A percentile compares a stretch with the other conserved stretches of the same genome.
Conservation (phyloP, 176 grass and related monocot genomes). For the Eragrostis curvula region DNA sequence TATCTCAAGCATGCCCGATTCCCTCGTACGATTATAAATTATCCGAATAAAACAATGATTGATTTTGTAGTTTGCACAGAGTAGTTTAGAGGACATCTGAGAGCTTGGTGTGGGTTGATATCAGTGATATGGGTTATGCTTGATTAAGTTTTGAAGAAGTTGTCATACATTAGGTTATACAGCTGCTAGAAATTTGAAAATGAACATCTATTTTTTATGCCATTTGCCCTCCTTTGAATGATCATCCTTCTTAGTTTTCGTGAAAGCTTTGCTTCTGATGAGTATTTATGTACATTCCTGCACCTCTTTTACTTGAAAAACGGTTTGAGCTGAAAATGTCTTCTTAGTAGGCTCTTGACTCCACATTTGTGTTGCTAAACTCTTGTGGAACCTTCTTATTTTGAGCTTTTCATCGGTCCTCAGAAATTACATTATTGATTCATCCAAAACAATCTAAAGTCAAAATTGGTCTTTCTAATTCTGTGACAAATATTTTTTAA, state of each 20-base stretch:
- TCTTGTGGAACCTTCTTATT: not conserved
- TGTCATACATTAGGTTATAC: not conserved
- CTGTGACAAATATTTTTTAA: not conserved
- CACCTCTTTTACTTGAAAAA: not conserved
- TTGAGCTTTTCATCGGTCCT: not conserved
- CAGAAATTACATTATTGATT: not conserved
- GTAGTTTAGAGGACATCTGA: not conserved
- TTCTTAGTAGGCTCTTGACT: not conserved
- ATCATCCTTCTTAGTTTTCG: not conserved
- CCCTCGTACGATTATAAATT: not conserved
- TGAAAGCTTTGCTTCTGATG: slow-evolving; percentile 7
- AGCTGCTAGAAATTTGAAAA: not conserved
- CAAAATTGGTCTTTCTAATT: not conserved
- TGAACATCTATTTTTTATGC: not conserved
- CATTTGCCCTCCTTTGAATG: not conserved
- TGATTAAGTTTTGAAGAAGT: not conserved
- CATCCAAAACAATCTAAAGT: not conserved
- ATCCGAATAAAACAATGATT: not conserved
- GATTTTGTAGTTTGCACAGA: not conserved
- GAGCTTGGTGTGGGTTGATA: not conserved
- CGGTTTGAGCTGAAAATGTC: not conserved
- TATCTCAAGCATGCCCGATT: not conserved
- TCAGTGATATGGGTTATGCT: not conserved
- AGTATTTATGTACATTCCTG: not conserved
- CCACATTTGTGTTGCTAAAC: not conserved